These are phyloP conservation scores for Phytophthora pisi DNA, from an alignment of 352 stramenopile species.

Conservation along the genomic window DNA sequence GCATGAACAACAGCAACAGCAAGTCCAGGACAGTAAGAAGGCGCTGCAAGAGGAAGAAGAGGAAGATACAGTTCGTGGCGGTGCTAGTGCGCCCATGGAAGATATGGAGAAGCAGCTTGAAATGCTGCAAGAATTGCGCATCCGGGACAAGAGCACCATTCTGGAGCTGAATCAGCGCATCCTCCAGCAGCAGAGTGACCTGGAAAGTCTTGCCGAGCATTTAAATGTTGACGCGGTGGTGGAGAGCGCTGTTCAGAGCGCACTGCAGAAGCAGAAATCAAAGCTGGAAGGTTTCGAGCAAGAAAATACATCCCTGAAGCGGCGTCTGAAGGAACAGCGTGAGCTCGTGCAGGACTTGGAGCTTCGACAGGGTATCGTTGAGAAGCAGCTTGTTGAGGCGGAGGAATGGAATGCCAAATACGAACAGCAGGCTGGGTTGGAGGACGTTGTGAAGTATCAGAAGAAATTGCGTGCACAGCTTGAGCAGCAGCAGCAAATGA, in stretches of 20 bases:
- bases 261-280: slow-evolving; percentile 39
- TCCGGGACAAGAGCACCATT: slow-evolving; percentile 66
- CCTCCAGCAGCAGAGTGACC: slow-evolving; percentile 61
- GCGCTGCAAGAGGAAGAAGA: slow-evolving; percentile 11
- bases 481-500: slow-evolving; percentile 61
- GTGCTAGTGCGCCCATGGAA: slow-evolving; percentile 21
- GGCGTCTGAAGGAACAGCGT: slow-evolving; percentile 56
- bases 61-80: slow-evolving; percentile 9
- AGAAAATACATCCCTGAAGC: slow-evolving; percentile 49
- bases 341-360: slow-evolving; percentile 61
- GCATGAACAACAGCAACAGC: slow-evolving; percentile 43
- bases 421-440: slow-evolving; percentile 62
- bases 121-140: slow-evolving; percentile 69
- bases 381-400: slow-evolving; percentile 62
- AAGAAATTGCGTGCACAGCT: slow-evolving; percentile 75
- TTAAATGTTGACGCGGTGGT: slow-evolving; percentile 45
- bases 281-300: slow-evolving; percentile 34
- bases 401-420: slow-evolving; percentile 76
- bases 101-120: slow-evolving; percentile 67
- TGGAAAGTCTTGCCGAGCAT: slow-evolving; percentile 63
- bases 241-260: slow-evolving; percentile 40
- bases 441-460: slow-evolving; percentile 77
- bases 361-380: slow-evolving; percentile 54
- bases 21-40: slow-evolving; percentile 29
- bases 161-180: slow-evolving; percentile 62